A percentile compares a stretch with the other conserved stretches of the same genome.
These are phyloP conservation scores for Colletotrichum gigasporum DNA, from an alignment of 2,329 filamentous ascomycete genomes.

Conservation along the genomic window DNA sequence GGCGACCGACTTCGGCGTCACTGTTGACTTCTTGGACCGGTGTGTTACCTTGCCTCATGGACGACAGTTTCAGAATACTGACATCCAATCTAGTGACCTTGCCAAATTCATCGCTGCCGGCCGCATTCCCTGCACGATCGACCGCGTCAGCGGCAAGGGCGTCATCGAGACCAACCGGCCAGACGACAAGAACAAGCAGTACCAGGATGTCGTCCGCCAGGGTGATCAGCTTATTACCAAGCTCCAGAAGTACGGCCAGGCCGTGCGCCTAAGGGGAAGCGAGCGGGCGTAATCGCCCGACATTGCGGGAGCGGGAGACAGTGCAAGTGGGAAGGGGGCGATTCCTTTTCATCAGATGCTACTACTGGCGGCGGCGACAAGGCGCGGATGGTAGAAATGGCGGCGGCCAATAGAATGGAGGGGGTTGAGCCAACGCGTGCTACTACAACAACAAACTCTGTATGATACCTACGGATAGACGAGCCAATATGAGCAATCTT, in stretches of 20 bases:
- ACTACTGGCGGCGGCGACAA: not conserved
- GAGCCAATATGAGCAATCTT: constrained; percentile 33
- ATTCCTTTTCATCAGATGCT: not conserved
- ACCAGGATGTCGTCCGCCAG: constrained; percentile 96
- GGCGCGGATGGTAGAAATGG: constrained; percentile 17
- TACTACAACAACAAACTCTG: constrained; percentile 38
- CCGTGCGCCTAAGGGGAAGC: constrained; percentile 91
- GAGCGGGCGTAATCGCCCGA: constrained; percentile 75
- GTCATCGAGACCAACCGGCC: constrained; percentile 98
- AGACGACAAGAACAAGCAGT: constrained; percentile 99
- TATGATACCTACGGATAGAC: constrained; percentile 44
- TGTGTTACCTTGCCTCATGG: constrained; percentile 54
- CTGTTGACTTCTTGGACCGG: constrained; percentile 95
- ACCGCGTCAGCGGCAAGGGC: constrained; percentile 94
- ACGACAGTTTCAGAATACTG: not conserved
- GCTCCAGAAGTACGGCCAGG: constrained; percentile 98
- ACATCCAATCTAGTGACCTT: constrained; percentile 72
- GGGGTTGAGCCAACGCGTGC: constrained; percentile 34
- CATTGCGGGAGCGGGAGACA: not conserved
- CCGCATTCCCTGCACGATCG: constrained; percentile 95
- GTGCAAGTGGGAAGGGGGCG: not conserved
- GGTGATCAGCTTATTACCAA: constrained; percentile 98
- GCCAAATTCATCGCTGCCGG: constrained; percentile 97
- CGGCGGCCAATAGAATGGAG: constrained; percentile 19
- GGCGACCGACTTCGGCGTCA: constrained; percentile 96